Evolutionary conservation across 1,139 yeast species (phyloP), one percentile per base, ranked within the genome.

Genomic region (Yamadazyma diddensiae): DNA sequence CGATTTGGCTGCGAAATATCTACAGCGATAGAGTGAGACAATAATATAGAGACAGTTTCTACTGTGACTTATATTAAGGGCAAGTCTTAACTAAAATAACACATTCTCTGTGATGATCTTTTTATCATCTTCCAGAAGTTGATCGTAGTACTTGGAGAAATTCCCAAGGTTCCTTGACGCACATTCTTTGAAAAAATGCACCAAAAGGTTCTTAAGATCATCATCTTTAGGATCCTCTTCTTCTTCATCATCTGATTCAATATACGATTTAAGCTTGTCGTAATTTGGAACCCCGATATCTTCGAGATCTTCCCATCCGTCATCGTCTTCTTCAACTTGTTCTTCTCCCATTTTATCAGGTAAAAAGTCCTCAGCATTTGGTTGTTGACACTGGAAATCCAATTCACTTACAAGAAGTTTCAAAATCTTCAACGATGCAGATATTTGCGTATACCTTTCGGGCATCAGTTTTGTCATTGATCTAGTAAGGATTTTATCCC

Each of bases 231-330:
- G 59, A 3, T 61, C 65, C 11, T 61, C 62, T 24, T 49, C 49
- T 3, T 55, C 65, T 33, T 66, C 72, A 21, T 62, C 70, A 37
- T 74, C 79, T 0, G 71, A 60, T 16, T 65, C 72, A 5, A 68
- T 72, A 39, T 74, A 77, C 13, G 74, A 65, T 45, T 73, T 70
- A 36, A 81, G 55, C 43, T 77, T 78, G 14, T 76, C 81, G 47
- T 65, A 79, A 27, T 75, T 70, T 2, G 83, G 74, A 1, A 74
- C 79, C 1, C 80, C 85, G 26, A 73, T 57, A 37, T 72, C 80
- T 9, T 82, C 90, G 46, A 83, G 62, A 49, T 86, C 95, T 51
- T 87, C 95, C 94, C 95, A 88, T 0, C 72, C 86, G 11, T 68
- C 82, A n/a, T 65, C 79, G 18, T 62, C 79, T n/a, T 59, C 79